A percentile compares a stretch with the other conserved stretches of the same genome.
Evolutionary conservation across 2,329 filamentous ascomycete species (phyloP).

Genomic region (Epichloe brachyelytri): DNA sequence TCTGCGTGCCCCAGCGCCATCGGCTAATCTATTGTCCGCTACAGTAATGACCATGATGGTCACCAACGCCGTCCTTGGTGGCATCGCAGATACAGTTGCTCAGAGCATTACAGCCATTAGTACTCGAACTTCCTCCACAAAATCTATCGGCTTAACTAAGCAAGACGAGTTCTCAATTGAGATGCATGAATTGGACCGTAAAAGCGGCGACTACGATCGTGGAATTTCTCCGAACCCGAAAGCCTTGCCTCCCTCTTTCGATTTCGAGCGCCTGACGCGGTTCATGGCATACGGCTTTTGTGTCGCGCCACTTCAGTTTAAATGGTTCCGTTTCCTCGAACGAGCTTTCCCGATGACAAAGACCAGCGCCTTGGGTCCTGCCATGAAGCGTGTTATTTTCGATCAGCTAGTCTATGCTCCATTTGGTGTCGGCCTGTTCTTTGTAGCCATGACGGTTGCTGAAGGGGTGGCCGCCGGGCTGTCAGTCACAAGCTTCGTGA

Average conservation of each 20-base stretch:
- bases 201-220: constrained; percentile 52
- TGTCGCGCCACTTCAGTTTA: constrained; percentile 91
- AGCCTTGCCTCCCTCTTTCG: constrained; percentile 66
- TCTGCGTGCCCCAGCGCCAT: not conserved
- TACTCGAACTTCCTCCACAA: constrained; percentile 45
- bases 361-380: constrained; percentile 57
- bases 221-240: constrained; percentile 55
- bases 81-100: constrained; percentile 90
- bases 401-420: constrained; percentile 93
- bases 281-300: constrained; percentile 97
- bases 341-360: constrained; percentile 75
- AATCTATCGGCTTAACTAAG: constrained; percentile 44
- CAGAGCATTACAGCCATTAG: constrained; percentile 82
- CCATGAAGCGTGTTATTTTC: constrained; percentile 79
- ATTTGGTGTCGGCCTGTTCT: constrained; percentile 76
- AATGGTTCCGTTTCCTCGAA: constrained; percentile 85
- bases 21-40: not conserved
- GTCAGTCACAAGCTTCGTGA: constrained; percentile 77
- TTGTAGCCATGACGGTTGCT: constrained; percentile 89
- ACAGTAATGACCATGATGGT: constrained; percentile 96
- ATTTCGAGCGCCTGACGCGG: constrained; percentile 84
- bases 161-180: constrained; percentile 72
- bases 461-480: constrained; percentile 80
- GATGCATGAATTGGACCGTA: constrained; percentile 74
- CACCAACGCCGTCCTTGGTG: constrained; percentile 89